phyloP scores from a whole-genome alignment of 2,329 filamentous ascomycete species.

The Cladophialophora yegresii region DNA sequence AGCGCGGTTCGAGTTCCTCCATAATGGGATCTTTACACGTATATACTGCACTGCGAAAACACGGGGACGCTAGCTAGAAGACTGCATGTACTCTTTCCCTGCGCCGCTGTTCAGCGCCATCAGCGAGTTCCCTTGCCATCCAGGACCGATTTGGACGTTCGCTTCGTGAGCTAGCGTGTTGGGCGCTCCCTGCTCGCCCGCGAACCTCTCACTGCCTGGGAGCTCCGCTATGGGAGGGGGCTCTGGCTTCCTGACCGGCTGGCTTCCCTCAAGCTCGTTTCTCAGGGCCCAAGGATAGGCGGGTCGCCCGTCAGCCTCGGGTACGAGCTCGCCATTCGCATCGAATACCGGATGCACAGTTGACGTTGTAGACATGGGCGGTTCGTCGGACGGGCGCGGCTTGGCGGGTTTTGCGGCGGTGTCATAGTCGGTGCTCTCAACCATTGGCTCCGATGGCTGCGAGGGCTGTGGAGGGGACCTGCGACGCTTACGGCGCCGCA shows the following conservation, averaged over 20 bases:
- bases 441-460: conserved; percentile 1
- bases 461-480: neutral
- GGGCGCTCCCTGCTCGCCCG: conserved; percentile 10
- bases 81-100: conserved; percentile 12
- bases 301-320: conserved; percentile 13
- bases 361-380: neutral
- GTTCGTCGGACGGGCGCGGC: neutral
- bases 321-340: neutral
- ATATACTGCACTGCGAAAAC: neutral
- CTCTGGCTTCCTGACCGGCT: conserved; percentile 8
- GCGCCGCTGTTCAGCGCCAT: conserved; percentile 8
- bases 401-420: neutral
- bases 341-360: neutral
- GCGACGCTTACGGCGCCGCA: conserved; percentile 29
- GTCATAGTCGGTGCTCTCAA: conserved; percentile 13
- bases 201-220: conserved; percentile 14
- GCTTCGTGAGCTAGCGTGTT: conserved; percentile 11
- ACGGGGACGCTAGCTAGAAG: neutral
- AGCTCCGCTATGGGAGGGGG: conserved; percentile 11
- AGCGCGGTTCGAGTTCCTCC: neutral
- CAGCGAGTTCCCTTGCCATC: conserved; percentile 14
- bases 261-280: conserved; percentile 17
- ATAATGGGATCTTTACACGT: neutral
- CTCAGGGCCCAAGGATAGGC: conserved; percentile 15
- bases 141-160: conserved; percentile 16